Conservation (phyloP, 2,329 filamentous ascomycete species). For the Falciphora oryzae region DNA sequence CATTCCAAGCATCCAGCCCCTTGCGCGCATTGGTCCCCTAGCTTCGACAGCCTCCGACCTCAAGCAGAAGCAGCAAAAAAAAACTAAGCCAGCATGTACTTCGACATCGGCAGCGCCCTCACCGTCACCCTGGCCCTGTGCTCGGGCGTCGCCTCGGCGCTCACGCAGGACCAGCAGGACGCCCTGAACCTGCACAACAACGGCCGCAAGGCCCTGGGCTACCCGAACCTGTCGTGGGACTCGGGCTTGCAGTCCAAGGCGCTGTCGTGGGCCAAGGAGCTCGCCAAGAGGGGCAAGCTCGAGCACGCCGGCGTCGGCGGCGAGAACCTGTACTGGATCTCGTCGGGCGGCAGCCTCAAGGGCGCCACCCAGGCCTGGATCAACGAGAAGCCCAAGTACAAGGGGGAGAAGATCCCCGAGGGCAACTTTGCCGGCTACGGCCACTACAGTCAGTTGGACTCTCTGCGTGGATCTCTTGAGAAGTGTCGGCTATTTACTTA, state of each 20-base stretch:
- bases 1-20: not conserved
- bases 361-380: not conserved
- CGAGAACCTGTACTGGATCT: slow-evolving; percentile 5
- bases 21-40: too few relatives aligned
- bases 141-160: not conserved
- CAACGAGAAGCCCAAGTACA: slow-evolving; percentile 4
- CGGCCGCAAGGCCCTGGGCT: not conserved
- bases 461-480: not conserved
- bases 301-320: slow-evolving; percentile 7
- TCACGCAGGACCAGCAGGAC: slow-evolving; percentile 6
- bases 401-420: not conserved
- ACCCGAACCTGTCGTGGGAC: not conserved
- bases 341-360: not conserved
- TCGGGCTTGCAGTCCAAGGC: not conserved
- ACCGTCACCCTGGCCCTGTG: not conserved
- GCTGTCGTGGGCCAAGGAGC: not conserved
- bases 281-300: slow-evolving; percentile 2
- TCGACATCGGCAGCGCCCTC: slow-evolving; percentile 1
- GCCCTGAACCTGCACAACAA: slow-evolving; percentile 2
- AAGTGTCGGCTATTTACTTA: slow-evolving; percentile 6
- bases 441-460: slow-evolving; percentile 11
- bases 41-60: not conserved
- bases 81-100: not conserved
- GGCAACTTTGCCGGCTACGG: slow-evolving; percentile 13
- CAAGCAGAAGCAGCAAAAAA: not conserved